Base-by-base conservation (phyloP, 1,139 yeast genomes). In the Geotrichum restrictum region DNA sequence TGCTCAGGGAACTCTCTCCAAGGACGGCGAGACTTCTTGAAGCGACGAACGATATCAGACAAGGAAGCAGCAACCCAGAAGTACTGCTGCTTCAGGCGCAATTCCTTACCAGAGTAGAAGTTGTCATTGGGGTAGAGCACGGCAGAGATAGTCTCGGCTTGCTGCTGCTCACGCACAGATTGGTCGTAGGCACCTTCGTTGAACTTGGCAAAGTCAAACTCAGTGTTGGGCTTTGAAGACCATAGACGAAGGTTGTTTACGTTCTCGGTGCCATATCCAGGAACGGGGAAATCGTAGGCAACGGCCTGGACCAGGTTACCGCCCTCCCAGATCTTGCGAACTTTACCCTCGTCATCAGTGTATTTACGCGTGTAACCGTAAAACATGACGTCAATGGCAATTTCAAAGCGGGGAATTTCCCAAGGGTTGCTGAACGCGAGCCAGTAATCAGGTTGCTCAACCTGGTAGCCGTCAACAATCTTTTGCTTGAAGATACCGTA, bases 31-130 rank as follows among this genome's bases (percentile, higher is more conserved):
- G 82, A 71, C 73, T 89, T 89, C 69, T 88, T 84, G 74, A 87
- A 89, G 65, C 98, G 81, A 68, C 97, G 84, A 47, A 89, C 82
- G 63, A 91, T 89, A 69, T 91, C 98, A 64, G 86, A 89, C 60
- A 91, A 77, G 8, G 96, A 87, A 45, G 97, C 97, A 49, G 95
- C 84, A 52, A 91, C 96, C 98, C 98, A 91, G 71, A 91, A 91
- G 72, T 88, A 91, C 71, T 91, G 97, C 73, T 91, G 97, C 71
- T 89, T 91, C 69, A 91, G 80, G 69, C 98, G 82, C 65, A 91
- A 77, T 66, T 88, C 96, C 71, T 91, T 91, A 62, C 98, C 98
- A 59, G 82, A 79, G 65, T 87, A 85, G 68, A 89, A 89, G 69
- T 89, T 89, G 69, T 89, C 96, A 69, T 89, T 89, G 56, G 96